Evolutionary conservation across 768 basidiomycete species (phyloP).

Genomic region (Boletus subcaerulescens): DNA sequence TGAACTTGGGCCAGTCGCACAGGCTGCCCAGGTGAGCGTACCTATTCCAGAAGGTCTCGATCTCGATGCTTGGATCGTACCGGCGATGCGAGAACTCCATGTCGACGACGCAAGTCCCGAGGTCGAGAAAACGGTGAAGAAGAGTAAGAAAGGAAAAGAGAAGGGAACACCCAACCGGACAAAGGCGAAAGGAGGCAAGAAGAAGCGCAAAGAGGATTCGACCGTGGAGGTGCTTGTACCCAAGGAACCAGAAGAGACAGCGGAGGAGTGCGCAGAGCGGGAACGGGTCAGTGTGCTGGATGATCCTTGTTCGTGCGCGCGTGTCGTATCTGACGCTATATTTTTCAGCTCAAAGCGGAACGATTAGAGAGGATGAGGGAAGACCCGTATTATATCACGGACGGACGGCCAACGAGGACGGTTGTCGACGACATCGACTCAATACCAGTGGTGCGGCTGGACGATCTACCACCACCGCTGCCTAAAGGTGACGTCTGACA

Average conservation of each 20-base stretch:
- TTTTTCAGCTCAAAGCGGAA: slow-evolving; percentile 65
- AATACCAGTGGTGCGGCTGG: slow-evolving; percentile 86
- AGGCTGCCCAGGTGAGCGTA: slow-evolving; percentile 76
- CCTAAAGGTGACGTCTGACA: slow-evolving; percentile 27
- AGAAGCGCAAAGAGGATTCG: slow-evolving; percentile 38
- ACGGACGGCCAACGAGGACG: slow-evolving; percentile 46
- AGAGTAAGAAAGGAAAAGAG: slow-evolving; percentile 44
- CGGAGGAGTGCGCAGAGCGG: slow-evolving; percentile 56
- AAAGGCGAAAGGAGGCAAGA: slow-evolving; percentile 40
- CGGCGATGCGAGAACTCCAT: slow-evolving; percentile 42
- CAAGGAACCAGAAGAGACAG: slow-evolving; percentile 47
- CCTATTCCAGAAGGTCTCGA: slow-evolving; percentile 81
- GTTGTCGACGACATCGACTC: slow-evolving; percentile 70
- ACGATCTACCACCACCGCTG: slow-evolving; percentile 59
- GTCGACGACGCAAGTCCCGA: slow-evolving; percentile 36
- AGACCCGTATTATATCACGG: slow-evolving; percentile 90
- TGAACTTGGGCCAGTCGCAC: slow-evolving; percentile 83
- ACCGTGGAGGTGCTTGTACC: slow-evolving; percentile 33
- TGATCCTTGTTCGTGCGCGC: neutral
- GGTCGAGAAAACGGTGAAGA: slow-evolving; percentile 39
- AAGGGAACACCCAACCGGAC: slow-evolving; percentile 35
- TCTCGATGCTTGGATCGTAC: slow-evolving; percentile 82
- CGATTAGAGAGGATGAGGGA: slow-evolving; percentile 72
- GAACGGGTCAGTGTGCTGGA: slow-evolving; percentile 64
- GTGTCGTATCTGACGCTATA: neutral